Evolutionary conservation across 352 stramenopile species (phyloP), one percentile per base, ranked within the genome.

Genomic region (Achlya hypogyna): DNA sequence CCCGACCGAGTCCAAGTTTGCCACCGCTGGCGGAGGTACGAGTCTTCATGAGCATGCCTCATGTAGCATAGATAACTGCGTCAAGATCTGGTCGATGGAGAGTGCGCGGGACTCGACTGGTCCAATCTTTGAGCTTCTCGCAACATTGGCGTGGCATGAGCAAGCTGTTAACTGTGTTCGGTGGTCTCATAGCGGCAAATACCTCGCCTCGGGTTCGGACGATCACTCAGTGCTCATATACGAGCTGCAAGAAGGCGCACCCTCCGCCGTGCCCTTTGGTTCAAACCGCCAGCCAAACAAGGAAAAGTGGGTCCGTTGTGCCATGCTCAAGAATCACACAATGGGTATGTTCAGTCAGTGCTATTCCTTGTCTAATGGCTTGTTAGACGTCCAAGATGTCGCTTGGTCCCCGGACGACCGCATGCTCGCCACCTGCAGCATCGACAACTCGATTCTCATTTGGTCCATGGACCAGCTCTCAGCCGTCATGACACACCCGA

Each of bases 401-500:
- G 84, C 86, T 23, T 95, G 86, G 86, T 95, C 86, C 1, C 86
- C 86, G 0, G 86, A 95, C 71, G 86, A 95, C 69, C 82, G 84
- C 6, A 90, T 93, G 71, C 70, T 95, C 20, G 86, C 86, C n/a
- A 93, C 84, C 1, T 95, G 86, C 73, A 93, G 84, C 63, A 93
- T 95, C 63, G 86, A 95, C 73, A 95, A 95, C 66, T 83, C 81
- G 32, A 92, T 95, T 65, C 75, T 90, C 51, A 89, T 95, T 60
- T 95, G 86, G 86, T 80, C 88, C 62, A 81, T 95, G 25, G 78
- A 84, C 56, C 70, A 78, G 14, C 69, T 77, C 1, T 73, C 70
- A 28, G 72, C 87, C 1, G 77, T 91, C n/a, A 88, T 93, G 77
- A 89, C 71, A 35, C 82, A 89, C 69, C 86, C 86, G 16, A 71